Percentiles rank a stretch among this genome's conserved stretches.
These are phyloP conservation scores for Inga laurina DNA, from an alignment of 306 rosid species.

Conservation along the genomic window DNA sequence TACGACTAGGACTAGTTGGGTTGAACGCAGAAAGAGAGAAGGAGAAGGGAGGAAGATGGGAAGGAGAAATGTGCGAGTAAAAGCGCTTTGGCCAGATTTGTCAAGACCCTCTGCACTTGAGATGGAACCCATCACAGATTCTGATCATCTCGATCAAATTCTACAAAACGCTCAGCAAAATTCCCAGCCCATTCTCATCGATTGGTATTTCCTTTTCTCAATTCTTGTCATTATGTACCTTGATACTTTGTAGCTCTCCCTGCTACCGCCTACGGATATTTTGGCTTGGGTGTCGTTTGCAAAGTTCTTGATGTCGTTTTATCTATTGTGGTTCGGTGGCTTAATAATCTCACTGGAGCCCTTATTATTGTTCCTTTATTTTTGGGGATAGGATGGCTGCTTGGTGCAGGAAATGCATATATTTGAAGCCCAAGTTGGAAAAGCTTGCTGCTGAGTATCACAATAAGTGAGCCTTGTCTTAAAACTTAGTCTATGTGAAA, in stretches of 20 bases:
- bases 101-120: constrained; percentile 54
- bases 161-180: constrained; percentile 50
- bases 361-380: neutral
- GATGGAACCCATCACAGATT: constrained; percentile 64
- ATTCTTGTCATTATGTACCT: neutral
- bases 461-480: constrained; percentile 28
- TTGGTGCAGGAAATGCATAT: constrained; percentile 96
- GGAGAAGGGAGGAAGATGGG: constrained; percentile 28
- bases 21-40: constrained; percentile 44
- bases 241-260: neutral
- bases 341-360: neutral
- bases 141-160: constrained; percentile 75
- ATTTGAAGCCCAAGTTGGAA: constrained; percentile 93
- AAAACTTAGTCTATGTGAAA: neutral
- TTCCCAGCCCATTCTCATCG: constrained; percentile 73
- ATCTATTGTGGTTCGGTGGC: neutral
- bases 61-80: constrained; percentile 45
- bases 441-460: constrained; percentile 81
- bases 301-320: constrained; percentile 11
- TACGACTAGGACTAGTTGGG: constrained; percentile 36
- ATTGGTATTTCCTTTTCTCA: constrained; percentile 49
- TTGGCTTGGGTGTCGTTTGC: neutral
- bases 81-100: constrained; percentile 67
- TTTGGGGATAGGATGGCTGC: constrained; percentile 76
- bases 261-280: neutral